Conservation (phyloP, 140 eudicot species). For the Anethum foeniculum region DNA sequence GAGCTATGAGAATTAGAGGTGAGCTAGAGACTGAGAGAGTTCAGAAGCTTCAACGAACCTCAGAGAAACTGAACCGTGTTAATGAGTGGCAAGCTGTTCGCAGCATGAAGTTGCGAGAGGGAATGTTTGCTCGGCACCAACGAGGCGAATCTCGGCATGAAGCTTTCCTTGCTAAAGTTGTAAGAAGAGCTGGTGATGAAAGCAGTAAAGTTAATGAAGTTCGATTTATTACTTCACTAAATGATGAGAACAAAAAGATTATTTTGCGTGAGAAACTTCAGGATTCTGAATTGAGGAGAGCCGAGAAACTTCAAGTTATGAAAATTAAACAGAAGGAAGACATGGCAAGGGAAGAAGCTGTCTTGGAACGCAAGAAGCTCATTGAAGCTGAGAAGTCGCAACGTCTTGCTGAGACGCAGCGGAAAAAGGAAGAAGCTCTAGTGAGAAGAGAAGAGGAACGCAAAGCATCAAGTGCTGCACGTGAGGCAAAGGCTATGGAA, state of each 20-base stretch:
- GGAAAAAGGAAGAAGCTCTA: conserved; percentile 90
- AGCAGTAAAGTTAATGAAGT: conserved; percentile 93
- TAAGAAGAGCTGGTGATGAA: conserved; percentile 88
- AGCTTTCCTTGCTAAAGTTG: conserved; percentile 81
- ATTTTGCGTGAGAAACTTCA: conserved; percentile 74
- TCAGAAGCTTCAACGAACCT: conserved; percentile 78
- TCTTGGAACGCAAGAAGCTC: conserved; percentile 74
- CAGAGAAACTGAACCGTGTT: conserved; percentile 85
- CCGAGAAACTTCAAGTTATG: conserved; percentile 79
- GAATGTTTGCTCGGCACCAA: conserved; percentile 83
- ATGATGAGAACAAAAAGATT: conserved; percentile 81
- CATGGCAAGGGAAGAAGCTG: conserved; percentile 96
- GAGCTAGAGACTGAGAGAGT: conserved; percentile 84
- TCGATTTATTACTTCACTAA: conserved; percentile 86
- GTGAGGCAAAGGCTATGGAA: conserved; percentile 91
- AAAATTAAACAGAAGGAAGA: conserved; percentile 86
- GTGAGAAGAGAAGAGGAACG: conserved; percentile 93
- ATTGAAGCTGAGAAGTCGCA: conserved; percentile 92
- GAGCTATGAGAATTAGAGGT: conserved; percentile 72
- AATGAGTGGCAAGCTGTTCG: conserved; percentile 95
- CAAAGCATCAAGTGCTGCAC: conserved; percentile 98
- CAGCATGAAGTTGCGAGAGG: conserved; percentile 71
- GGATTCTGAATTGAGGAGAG: conserved; percentile 80
- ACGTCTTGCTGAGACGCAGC: conserved; percentile 82
- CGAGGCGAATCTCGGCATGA: conserved; percentile 93